Evolutionary conservation across 2,329 filamentous ascomycete genomes (phyloP).

Genomic region (Dactylellina haptotyla): DNA sequence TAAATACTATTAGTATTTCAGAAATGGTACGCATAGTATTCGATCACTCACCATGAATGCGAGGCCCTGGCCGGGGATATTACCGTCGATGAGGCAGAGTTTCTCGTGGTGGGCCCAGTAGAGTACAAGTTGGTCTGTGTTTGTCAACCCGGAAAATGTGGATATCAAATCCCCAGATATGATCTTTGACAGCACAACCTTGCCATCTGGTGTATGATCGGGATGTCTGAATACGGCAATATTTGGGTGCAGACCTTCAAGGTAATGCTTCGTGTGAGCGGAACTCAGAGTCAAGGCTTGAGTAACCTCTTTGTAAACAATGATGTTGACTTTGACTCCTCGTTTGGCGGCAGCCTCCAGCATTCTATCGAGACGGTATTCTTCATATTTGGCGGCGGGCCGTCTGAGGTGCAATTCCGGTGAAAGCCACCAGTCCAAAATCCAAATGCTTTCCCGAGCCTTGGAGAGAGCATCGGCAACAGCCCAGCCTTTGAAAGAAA

Average conservation of each 20-base stretch:
- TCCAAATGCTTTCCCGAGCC: constrained; percentile 81
- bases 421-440: constrained; percentile 89
- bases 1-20: background rate
- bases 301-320: constrained; percentile 92
- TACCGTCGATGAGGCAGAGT: constrained; percentile 81
- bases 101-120: constrained; percentile 98
- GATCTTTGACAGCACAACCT: constrained; percentile 43
- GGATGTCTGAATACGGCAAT: constrained; percentile 91
- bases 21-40: background rate
- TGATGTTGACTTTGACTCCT: constrained; percentile 83
- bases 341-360: constrained; percentile 82
- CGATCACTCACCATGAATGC: constrained; percentile 77
- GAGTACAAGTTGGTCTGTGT: constrained; percentile 81
- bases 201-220: constrained; percentile 69
- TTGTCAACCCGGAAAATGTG: constrained; percentile 64
- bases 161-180: constrained; percentile 26
- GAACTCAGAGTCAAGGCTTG: constrained; percentile 66
- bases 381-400: constrained; percentile 79
- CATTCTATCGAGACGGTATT: constrained; percentile 85
- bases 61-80: constrained; percentile 60
- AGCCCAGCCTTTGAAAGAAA: constrained; percentile 72
- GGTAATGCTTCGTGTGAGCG: constrained; percentile 78
- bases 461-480: constrained; percentile 81
- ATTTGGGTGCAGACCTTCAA: constrained; percentile 82
- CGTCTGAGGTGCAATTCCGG: constrained; percentile 88